phyloP scores from a whole-genome alignment of 1,284 basidiomycete genomes.

The Leccinum ponderosum region DNA sequence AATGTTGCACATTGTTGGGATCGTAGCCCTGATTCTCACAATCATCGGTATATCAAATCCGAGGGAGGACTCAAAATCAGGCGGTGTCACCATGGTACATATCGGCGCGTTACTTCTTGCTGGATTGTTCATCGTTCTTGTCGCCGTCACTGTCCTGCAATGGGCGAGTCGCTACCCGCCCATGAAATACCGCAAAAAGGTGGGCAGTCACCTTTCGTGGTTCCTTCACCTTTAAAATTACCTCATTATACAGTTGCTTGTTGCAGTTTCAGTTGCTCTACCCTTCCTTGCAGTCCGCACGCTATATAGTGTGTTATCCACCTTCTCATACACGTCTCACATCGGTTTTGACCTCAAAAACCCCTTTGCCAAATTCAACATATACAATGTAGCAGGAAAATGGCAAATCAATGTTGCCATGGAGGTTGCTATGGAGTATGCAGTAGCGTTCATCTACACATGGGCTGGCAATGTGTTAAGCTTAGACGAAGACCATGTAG shows the following conservation, averaged over 20 bases:
- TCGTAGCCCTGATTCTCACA: slow-evolving; percentile 45
- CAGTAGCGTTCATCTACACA: slow-evolving; percentile 50
- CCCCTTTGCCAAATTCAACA: slow-evolving; percentile 49
- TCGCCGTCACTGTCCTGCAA: slow-evolving; percentile 43
- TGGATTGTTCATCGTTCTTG: slow-evolving; percentile 44
- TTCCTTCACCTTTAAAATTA: slow-evolving; percentile 9
- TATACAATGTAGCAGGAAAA: not conserved
- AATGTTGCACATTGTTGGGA: slow-evolving; percentile 42
- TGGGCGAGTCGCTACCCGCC: slow-evolving; percentile 50
- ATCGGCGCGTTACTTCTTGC: slow-evolving; percentile 52
- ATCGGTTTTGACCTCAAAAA: too few relatives aligned
- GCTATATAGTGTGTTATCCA: slow-evolving; percentile 44
- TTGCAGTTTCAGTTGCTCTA: slow-evolving; percentile 50
- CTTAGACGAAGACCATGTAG: slow-evolving; percentile 31
- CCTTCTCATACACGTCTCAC: slow-evolving; percentile 41
- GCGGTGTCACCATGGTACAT: slow-evolving; percentile 41
- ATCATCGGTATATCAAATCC: slow-evolving; percentile 43
- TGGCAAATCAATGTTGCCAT: slow-evolving; percentile 47
- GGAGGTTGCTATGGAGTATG: slow-evolving; percentile 57
- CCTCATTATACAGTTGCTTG: slow-evolving; percentile 28
- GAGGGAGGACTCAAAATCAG: too few relatives aligned
- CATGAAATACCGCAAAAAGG: slow-evolving; percentile 50
- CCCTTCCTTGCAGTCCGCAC: slow-evolving; percentile 61
- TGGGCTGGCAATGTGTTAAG: slow-evolving; percentile 37
- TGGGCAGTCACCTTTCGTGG: slow-evolving; percentile 18